Evolutionary conservation across 176 grass and related monocot species (phyloP), one percentile per base, ranked within the genome.

Genomic region (Triticum monococcum): DNA sequence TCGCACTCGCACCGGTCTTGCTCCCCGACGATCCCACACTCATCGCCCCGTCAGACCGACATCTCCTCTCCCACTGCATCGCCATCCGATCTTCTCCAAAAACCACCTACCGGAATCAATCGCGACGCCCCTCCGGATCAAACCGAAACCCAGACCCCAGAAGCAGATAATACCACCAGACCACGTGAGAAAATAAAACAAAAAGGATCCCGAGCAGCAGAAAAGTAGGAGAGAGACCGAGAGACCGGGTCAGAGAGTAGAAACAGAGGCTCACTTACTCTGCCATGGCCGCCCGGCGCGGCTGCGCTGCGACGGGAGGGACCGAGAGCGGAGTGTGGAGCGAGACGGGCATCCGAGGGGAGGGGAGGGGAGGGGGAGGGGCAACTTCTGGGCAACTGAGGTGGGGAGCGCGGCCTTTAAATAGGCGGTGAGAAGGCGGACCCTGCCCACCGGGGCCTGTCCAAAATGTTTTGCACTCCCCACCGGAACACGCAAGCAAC

Each of bases 251-350:
- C 32, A 13, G 43, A 36, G 50, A 13, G 24, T 5, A 78, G 12
- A 48, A 48, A 8, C 3, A 6, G 4, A 18, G 14, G 22, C 84
- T 87, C 68, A 91, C 89, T 87, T 80, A 91, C 89, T 12, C 45
- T 9, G 52, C 89, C 89, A 91, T 91, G 75, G 75, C 35, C 36
- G 11, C 5, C 18, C 30, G 50, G 1, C 50, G 52, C 16, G 52
- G 40, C 75, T 4, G 41, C 57, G 33, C 81, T 7, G n/a, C 41
- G 32, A 10, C 11, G 40, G 41, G 25, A 12, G 41, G 20, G 22
- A 73, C 5, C 0, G 33, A n/a, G 68, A 22, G 63, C 7, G 9
- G 40, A 17, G 16, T 26, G 24, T 36, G 56, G 26, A 3, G 78
- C 2, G 12, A 4, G 59, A 41, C 8, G 54, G 31, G 89, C 64